Conservation (phyloP, 345 rosid species). For the Populus euphratica region DNA sequence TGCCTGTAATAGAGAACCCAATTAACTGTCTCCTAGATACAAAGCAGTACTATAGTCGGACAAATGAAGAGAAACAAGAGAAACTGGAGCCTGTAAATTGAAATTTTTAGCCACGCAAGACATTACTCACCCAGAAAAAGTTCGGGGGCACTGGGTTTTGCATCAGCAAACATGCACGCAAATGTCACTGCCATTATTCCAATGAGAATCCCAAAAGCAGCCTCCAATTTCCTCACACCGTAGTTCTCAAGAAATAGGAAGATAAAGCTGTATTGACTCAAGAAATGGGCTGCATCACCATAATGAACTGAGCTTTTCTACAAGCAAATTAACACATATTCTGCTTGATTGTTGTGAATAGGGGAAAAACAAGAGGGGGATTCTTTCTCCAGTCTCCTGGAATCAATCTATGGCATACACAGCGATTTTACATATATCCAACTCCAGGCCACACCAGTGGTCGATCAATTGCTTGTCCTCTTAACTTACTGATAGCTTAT, state of each 20-base stretch:
- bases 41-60: neutral
- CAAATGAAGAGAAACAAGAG: neutral
- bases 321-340: no score
- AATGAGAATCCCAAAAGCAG: constrained; percentile 67
- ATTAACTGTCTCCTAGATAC: neutral
- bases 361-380: no score
- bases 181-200: constrained; percentile 75
- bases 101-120: neutral
- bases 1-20: constrained; percentile 43
- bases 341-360: no score
- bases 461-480: no score
- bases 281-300: neutral
- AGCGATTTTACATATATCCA: no score
- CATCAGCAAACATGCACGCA: constrained; percentile 89
- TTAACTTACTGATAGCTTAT: no score
- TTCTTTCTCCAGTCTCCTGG: no score
- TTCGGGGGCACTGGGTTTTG: constrained; percentile 72
- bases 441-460: no score
- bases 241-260: constrained; percentile 81
- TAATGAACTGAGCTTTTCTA: neutral
- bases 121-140: constrained; percentile 61
- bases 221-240: constrained; percentile 83
- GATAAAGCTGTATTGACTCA: constrained; percentile 56
- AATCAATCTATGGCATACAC: no score
- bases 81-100: neutral